Evolutionary conservation across 2,329 filamentous ascomycete species (phyloP).

Genomic region (Zasmidium angulare): DNA sequence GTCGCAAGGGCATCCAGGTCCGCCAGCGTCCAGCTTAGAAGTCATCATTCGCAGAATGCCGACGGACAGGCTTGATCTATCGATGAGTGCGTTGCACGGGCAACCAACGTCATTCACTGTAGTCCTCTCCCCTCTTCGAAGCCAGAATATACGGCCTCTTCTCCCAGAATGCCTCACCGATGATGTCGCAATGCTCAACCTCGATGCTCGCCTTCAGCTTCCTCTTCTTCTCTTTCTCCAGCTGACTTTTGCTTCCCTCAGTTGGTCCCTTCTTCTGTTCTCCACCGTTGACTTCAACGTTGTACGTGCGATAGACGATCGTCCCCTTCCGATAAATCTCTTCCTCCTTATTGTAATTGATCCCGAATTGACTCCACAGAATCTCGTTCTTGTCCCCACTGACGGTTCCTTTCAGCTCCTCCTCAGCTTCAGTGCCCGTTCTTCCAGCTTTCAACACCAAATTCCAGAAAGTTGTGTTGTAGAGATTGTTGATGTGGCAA

Average conservation of each 20-base stretch:
- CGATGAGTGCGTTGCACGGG: neutral
- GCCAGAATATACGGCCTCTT: slow-evolving; percentile 70
- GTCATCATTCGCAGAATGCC: too few species aligned
- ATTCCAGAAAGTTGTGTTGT: slow-evolving; percentile 96
- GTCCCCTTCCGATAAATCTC: slow-evolving; percentile 94
- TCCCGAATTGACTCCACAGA: slow-evolving; percentile 79
- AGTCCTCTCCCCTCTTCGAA: slow-evolving; percentile 8
- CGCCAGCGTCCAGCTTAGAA: too few species aligned
- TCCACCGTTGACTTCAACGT: slow-evolving; percentile 33
- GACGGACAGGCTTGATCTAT: neutral
- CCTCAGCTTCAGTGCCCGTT: slow-evolving; percentile 75
- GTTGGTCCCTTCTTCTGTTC: neutral
- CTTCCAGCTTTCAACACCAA: slow-evolving; percentile 74
- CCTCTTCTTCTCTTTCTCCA: slow-evolving; percentile 79
- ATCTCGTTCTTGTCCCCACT: slow-evolving; percentile 95
- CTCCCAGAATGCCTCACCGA: slow-evolving; percentile 93
- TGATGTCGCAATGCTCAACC: slow-evolving; percentile 87
- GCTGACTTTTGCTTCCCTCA: slow-evolving; percentile 62
- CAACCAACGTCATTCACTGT: neutral
- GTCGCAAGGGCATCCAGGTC: too few species aligned
- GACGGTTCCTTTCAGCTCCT: slow-evolving; percentile 76
- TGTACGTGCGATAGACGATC: slow-evolving; percentile 66
- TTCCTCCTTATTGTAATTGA: slow-evolving; percentile 97
- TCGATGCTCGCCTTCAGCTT: slow-evolving; percentile 77
- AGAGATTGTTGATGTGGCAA: slow-evolving; percentile 98